Conservation (phyloP, 1,284 basidiomycete genomes). For the Chondrostereum purpureum region DNA sequence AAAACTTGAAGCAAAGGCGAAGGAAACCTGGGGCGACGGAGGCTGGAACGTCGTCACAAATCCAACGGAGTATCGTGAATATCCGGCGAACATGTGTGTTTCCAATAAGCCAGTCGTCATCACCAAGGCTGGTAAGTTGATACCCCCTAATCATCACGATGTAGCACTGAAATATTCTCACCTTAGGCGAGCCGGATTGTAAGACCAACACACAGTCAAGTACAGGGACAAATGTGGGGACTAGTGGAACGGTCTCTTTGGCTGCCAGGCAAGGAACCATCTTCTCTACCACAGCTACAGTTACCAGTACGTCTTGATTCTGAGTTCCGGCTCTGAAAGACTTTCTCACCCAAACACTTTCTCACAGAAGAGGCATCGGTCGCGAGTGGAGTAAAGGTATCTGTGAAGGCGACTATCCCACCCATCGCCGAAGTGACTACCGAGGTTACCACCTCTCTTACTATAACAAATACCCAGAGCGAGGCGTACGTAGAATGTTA, state of each 20-base stretch:
- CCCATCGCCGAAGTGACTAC: not conserved
- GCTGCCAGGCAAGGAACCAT: not conserved
- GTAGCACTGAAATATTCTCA: not conserved
- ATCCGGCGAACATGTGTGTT: conserved; percentile 1
- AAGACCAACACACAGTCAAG: not conserved
- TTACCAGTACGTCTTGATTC: not conserved
- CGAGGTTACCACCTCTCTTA: not conserved
- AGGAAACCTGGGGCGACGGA: conserved; percentile 9
- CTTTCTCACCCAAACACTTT: not conserved
- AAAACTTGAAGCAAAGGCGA: conserved; percentile 5
- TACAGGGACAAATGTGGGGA: not conserved
- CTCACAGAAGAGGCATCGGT: not conserved
- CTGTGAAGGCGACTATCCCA: not conserved
- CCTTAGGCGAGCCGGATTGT: not conserved
- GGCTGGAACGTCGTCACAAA: conserved; percentile 11
- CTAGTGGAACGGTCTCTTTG: not conserved
- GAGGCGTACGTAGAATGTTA: not conserved
- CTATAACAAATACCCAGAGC: not conserved
- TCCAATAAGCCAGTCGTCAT: not conserved
- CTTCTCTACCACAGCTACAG: not conserved
- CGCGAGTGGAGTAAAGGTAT: not conserved
- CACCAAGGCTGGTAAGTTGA: not conserved
- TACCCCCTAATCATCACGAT: not conserved
- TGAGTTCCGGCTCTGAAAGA: not conserved
- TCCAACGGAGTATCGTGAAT: conserved; percentile 3